Evolutionary conservation across 257 asterid species (phyloP).

Genomic region (Eustoma russellianum): DNA sequence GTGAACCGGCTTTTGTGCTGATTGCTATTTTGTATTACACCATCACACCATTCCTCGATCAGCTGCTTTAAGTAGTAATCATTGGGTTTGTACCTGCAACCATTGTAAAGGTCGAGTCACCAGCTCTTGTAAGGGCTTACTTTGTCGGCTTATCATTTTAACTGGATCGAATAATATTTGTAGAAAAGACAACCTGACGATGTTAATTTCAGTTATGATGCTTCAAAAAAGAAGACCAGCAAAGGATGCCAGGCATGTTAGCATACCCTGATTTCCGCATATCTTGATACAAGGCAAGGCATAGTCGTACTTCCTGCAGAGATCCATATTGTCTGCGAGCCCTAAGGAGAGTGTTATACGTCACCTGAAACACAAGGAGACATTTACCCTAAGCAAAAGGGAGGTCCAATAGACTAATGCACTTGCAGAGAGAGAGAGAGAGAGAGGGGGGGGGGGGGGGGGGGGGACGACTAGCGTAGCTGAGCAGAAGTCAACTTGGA

Average conservation of each 20-base stretch:
- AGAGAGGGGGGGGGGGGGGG: no score
- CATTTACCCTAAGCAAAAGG: no score
- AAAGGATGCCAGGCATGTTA: neutral
- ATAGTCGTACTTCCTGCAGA: constrained; percentile 71
- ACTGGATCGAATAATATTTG: no score
- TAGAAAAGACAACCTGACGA: no score
- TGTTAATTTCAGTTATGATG: no score
- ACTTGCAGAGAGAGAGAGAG: no score
- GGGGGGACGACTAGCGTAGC: no score
- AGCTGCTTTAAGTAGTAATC: constrained; percentile 85
- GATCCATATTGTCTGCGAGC: constrained; percentile 80
- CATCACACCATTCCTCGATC: constrained; percentile 97
- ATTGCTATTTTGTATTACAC: constrained; percentile 50
- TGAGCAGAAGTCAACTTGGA: neutral
- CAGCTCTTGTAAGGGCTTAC: no score
- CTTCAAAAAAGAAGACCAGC: no score
- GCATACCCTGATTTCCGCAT: constrained; percentile 95
- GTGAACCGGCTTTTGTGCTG: constrained; percentile 19
- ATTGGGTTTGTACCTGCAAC: constrained; percentile 70
- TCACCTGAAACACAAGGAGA: constrained; percentile 46
- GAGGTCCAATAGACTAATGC: constrained; percentile 4
- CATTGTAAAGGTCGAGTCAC: neutral
- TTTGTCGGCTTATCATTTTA: no score
- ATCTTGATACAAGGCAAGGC: constrained; percentile 74
- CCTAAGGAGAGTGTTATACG: constrained; percentile 80